These are phyloP conservation scores for Poteriospumella lacustris DNA, from an alignment of 108 stramenopile species.

Conservation along the genomic window DNA sequence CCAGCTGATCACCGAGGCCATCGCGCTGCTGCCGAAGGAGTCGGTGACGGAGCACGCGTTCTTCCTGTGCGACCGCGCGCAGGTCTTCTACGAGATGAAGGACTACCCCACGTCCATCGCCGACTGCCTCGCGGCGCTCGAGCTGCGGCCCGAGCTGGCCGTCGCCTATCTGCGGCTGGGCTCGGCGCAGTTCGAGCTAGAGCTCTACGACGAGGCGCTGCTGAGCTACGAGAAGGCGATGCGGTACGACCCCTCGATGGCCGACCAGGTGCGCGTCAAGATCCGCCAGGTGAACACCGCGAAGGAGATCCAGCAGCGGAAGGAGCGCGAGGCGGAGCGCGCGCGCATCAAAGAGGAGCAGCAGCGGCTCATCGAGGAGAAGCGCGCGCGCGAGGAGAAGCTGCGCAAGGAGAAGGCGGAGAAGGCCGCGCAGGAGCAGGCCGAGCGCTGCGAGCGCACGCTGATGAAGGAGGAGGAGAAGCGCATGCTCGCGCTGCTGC, in stretches of 20 bases:
- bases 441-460: not conserved
- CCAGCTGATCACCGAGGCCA: not conserved
- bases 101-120: not conserved
- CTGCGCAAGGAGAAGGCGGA: not conserved
- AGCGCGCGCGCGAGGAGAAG: not conserved
- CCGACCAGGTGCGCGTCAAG: not conserved
- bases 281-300: constrained; percentile 6
- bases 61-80: constrained; percentile 16
- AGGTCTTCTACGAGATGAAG: constrained; percentile 4
- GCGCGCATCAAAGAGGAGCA: constrained; percentile 12
- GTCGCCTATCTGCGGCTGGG: not conserved
- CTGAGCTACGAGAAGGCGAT: not conserved
- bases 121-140: not conserved
- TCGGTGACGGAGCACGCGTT: not conserved
- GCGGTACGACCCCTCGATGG: not conserved
- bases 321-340: not conserved
- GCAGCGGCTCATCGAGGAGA: not conserved
- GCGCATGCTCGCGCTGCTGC: not conserved
- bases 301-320: not conserved
- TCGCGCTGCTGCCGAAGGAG: not conserved
- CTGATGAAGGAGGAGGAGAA: not conserved
- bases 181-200: not conserved
- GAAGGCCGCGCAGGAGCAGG: not conserved
- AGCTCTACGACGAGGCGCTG: not conserved
- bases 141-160: not conserved